Evolutionary conservation across 768 basidiomycete genomes (phyloP).

Genomic region (Phanerodontia chrysosporium): DNA sequence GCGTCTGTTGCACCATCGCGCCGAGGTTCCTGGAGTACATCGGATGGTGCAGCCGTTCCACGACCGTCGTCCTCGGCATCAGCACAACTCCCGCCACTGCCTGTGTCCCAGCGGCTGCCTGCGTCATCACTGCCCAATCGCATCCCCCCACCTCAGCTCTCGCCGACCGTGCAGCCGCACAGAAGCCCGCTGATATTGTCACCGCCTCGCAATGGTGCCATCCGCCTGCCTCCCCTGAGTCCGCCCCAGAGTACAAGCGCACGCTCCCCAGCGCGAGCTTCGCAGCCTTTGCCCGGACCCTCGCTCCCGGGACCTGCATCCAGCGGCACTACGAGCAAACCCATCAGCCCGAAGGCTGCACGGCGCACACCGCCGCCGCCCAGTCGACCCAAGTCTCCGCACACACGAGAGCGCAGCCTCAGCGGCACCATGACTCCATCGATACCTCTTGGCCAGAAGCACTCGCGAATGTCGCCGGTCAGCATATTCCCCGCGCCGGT

Average conservation of each 20-base stretch:
- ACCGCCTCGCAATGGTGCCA: conserved; percentile 2
- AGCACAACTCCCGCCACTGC: conserved; percentile 2
- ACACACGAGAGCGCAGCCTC: background rate
- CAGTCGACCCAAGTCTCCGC: conserved; percentile 8
- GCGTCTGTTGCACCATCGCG: conserved; percentile 19
- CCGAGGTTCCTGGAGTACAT: conserved; percentile 19
- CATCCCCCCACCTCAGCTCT: conserved; percentile 1
- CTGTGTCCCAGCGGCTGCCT: background rate
- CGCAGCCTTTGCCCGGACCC: conserved; percentile 6
- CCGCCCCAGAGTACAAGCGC: conserved; percentile 1
- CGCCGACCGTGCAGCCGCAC: conserved; percentile 2
- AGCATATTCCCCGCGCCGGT: conserved; percentile 7
- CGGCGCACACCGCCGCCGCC: conserved; percentile 14
- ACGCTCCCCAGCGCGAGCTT: conserved; percentile 8
- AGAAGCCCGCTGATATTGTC: conserved; percentile 2
- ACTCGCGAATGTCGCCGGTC: conserved; percentile 5
- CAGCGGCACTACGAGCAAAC: background rate
- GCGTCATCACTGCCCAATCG: conserved; percentile 9
- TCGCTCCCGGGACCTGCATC: conserved; percentile 9
- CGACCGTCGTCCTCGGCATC: conserved; percentile 20
- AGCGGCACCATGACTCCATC: background rate
- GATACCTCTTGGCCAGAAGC: conserved; percentile 1
- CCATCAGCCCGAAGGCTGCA: conserved; percentile 13
- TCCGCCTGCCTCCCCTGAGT: conserved; percentile 13
- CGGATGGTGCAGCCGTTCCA: conserved; percentile 14